Evolutionary conservation across 345 rosid genomes (phyloP).

Genomic region (Salix udensis): DNA sequence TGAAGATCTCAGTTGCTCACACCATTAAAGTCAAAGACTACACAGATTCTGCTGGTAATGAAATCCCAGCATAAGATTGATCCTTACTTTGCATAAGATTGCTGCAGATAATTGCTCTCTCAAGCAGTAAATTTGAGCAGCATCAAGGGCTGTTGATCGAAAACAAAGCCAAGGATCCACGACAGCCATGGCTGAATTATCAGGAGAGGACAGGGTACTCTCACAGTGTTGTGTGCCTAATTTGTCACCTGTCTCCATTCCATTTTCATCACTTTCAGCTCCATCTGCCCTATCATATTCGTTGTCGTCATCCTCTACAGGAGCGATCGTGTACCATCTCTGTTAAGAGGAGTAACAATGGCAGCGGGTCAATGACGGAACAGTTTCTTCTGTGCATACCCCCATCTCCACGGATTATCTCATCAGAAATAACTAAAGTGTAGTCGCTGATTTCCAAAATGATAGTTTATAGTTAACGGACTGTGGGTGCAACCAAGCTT

Average conservation of each 20-base stretch:
- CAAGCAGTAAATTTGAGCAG: too few relatives aligned
- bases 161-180: too few relatives aligned
- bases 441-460: slow-evolving; percentile 32
- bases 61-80: slow-evolving; percentile 41
- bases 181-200: slow-evolving; percentile 42
- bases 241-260: slow-evolving; percentile 29
- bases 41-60: slow-evolving; percentile 34
- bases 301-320: slow-evolving; percentile 35
- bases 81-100: neutral
- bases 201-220: slow-evolving; percentile 71
- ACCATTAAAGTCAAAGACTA: slow-evolving; percentile 44
- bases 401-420: slow-evolving; percentile 81
- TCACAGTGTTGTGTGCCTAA: slow-evolving; percentile 31
- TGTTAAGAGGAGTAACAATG: slow-evolving; percentile 62
- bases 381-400: slow-evolving; percentile 69
- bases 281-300: slow-evolving; percentile 43
- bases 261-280: slow-evolving; percentile 47
- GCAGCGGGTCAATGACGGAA: slow-evolving; percentile 67
- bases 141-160: too few relatives aligned
- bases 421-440: slow-evolving; percentile 71
- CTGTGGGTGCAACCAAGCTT: slow-evolving; percentile 62
- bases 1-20: slow-evolving; percentile 34
- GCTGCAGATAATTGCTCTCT: too few relatives aligned
- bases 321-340: slow-evolving; percentile 70
- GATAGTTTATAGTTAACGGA: slow-evolving; percentile 56